Percentiles rank a stretch among this genome's conserved stretches.
Conservation (phyloP, 2,329 filamentous ascomycete genomes). For the Scytalidium sp. region DNA sequence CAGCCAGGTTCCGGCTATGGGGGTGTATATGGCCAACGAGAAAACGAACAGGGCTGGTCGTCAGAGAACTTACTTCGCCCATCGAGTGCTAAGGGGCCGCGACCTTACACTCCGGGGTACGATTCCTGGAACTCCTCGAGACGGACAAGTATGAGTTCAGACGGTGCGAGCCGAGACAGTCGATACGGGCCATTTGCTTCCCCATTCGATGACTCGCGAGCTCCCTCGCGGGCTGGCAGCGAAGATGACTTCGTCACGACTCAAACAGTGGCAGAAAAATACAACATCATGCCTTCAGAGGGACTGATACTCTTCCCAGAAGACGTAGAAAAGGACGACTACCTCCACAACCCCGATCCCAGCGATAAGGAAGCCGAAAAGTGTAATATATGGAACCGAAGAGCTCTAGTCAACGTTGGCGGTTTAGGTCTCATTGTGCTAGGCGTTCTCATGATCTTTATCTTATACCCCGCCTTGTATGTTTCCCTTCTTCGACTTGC, state of each 20-base stretch:
- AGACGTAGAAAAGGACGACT: conserved; percentile 72
- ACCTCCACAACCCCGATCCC: conserved; percentile 67
- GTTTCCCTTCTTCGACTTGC: conserved; percentile 25
- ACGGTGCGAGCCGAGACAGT: conserved; percentile 50
- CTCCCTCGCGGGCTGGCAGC: conserved; percentile 55
- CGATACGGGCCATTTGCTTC: conserved; percentile 32
- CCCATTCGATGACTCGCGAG: conserved; percentile 57
- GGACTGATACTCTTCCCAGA: conserved; percentile 67
- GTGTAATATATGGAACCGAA: conserved; percentile 61
- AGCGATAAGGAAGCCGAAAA: conserved; percentile 58
- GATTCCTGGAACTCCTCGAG: conserved; percentile 43
- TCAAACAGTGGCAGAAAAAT: conserved; percentile 71
- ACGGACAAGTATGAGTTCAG: conserved; percentile 64
- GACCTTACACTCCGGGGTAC: conserved; percentile 23
- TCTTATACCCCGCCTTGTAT: conserved; percentile 68
- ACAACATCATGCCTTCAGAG: conserved; percentile 67
- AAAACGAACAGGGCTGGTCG: conserved; percentile 25
- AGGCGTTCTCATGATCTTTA: conserved; percentile 62
- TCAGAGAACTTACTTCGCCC: conserved; percentile 49
- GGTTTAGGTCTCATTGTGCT: conserved; percentile 57
- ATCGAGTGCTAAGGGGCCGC: conserved; percentile 39
- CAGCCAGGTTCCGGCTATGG: conserved; percentile 9
- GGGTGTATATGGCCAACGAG: conserved; percentile 22
- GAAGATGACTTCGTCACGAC: conserved; percentile 66
- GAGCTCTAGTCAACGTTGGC: conserved; percentile 63